These are phyloP conservation scores for Coniophora puteana DNA, from an alignment of 1,284 basidiomycete genomes.

Conservation along the genomic window DNA sequence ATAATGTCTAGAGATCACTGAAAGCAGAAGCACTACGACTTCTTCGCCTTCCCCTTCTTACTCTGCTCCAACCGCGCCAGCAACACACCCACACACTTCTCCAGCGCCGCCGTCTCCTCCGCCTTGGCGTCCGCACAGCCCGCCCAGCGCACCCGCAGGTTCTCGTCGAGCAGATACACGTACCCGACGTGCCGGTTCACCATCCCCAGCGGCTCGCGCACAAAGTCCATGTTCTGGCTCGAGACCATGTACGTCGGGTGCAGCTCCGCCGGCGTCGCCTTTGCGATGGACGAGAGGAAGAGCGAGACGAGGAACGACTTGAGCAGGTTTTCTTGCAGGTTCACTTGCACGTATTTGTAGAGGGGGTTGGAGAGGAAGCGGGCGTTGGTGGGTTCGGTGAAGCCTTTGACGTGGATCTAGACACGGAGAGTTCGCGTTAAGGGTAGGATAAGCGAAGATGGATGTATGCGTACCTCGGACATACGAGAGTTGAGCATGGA, in stretches of 20 bases:
- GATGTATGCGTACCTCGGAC: slow-evolving; percentile 69
- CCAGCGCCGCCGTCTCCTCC: slow-evolving; percentile 70
- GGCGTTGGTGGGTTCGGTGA: slow-evolving; percentile 61
- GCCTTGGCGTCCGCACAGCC: slow-evolving; percentile 81
- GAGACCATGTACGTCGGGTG: slow-evolving; percentile 84
- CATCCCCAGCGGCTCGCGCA: slow-evolving; percentile 82
- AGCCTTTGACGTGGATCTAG: slow-evolving; percentile 81
- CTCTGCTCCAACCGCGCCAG: slow-evolving; percentile 50
- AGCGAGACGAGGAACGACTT: slow-evolving; percentile 87
- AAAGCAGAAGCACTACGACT: no score
- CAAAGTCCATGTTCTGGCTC: slow-evolving; percentile 73
- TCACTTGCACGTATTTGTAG: slow-evolving; percentile 87
- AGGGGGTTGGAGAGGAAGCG: slow-evolving; percentile 59
- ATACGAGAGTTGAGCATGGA: slow-evolving; percentile 81
- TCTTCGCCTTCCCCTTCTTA: no score
- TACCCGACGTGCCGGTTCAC: slow-evolving; percentile 92
- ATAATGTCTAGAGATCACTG: no score
- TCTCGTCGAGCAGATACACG: slow-evolving; percentile 87
- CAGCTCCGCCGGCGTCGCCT: slow-evolving; percentile 56
- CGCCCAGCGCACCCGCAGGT: slow-evolving; percentile 89
- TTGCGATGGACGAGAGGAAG: slow-evolving; percentile 74
- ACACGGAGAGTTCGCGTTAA: slow-evolving; percentile 4
- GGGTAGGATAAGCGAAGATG: background rate
- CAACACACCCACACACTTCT: slow-evolving; percentile 74
- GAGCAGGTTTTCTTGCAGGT: slow-evolving; percentile 86